Conservation (phyloP, 352 stramenopile genomes). For the Pythium diclinum region DNA sequence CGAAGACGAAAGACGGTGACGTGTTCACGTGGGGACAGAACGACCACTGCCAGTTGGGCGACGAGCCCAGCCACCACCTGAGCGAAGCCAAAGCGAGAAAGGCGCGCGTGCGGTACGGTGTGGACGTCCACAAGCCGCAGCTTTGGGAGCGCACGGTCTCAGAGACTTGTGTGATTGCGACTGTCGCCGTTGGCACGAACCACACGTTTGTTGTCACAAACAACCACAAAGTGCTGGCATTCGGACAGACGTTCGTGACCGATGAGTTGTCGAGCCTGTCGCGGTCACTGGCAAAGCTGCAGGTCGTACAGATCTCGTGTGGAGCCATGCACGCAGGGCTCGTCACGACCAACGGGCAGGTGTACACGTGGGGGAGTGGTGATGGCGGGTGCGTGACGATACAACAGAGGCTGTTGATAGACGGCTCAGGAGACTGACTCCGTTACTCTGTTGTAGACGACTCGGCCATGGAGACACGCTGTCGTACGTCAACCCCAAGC, state of each 20-base stretch:
- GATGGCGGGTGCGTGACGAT: conserved; percentile 66
- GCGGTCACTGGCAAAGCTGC: conserved; percentile 52
- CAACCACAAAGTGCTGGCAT: conserved; percentile 51
- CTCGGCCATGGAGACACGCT: conserved; percentile 71
- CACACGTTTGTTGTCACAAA: conserved; percentile 65
- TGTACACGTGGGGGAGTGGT: conserved; percentile 80
- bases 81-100: conserved; percentile 53
- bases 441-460: conserved; percentile 25
- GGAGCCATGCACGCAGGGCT: conserved; percentile 73
- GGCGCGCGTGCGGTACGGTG: conserved; percentile 51
- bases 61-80: conserved; percentile 61
- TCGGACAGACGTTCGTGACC: conserved; percentile 68
- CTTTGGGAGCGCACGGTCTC: conserved; percentile 69
- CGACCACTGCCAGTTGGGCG: conserved; percentile 73
- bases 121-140: conserved; percentile 53
- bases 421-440: neutral
- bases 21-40: conserved; percentile 86
- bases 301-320: conserved; percentile 72
- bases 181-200: conserved; percentile 64
- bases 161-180: conserved; percentile 50
- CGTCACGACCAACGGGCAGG: conserved; percentile 68
- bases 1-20: conserved; percentile 72
- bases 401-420: neutral
- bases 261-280: conserved; percentile 54
- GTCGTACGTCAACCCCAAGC: conserved; percentile 69